Evolutionary conservation across 768 basidiomycete species (phyloP), one percentile per base, ranked within the genome.

Genomic region (Pulveroboletus sp.): DNA sequence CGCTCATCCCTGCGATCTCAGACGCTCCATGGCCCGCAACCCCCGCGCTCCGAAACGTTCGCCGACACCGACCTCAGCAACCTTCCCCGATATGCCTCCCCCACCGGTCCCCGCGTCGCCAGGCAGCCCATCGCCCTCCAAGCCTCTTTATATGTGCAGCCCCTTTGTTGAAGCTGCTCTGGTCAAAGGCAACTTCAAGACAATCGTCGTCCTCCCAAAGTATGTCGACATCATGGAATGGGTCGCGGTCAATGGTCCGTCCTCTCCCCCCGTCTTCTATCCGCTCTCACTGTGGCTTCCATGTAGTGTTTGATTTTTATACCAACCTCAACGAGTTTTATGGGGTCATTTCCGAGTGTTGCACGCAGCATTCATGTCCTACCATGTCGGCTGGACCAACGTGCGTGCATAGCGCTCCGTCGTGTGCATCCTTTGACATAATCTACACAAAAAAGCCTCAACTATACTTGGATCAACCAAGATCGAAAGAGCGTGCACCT

Each of bases 151-250:
- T 64, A 78, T 97, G 10, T 95, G 88, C 68, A 88, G 89, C 47
- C 94, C 94, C 3, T 98, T 98, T 67, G 91, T 89, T 48, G 93
- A 95, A 59, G 87, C 93, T 2, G 92, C 95, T 0, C 78, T 98
- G 39, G 94, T 98, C 51, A 97, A 95, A 68, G 95, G 95, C 21
- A 96, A 93, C 70, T 97, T 96, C 76, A 97, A 95, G 74, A 96
- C 93, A 3, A 97, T 98, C 61, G 93, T 97, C 50, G 88, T 93
- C 71, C 78, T 93, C 47, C 95, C 95, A 7, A 96, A 95, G 67
- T 96, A 94, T 59, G 86, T 90, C 27, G 92, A 95, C 64, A 85
- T 91, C 50, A 94, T 92, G 79, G 93, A 96, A 65, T 96, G 93
- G 93, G 93, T 95, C 27, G 93, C 93, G 10, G 87, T 93, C 38